Evolutionary conservation across 2,329 filamentous ascomycete genomes (phyloP), one percentile per base, ranked within the genome.

Genomic region (Trichoderma pleuroti): DNA sequence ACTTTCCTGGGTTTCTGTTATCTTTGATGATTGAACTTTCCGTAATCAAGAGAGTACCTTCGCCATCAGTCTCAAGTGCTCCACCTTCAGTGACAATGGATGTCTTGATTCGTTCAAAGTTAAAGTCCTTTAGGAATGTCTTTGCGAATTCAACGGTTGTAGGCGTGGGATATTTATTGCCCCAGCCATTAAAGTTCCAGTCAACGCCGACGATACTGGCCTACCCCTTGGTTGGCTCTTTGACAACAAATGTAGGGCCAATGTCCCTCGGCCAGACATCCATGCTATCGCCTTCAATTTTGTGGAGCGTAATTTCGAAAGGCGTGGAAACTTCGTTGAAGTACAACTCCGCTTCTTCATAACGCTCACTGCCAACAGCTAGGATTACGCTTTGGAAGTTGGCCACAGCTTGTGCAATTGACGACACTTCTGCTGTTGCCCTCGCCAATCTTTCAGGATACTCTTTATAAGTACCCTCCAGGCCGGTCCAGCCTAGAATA

Each of bases 171-270:
- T 74, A 65, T 30, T 74, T 77, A 2, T 63, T 62, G 0, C 78
- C 78, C 78, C 78, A 79, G 54, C 75, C 74, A 30, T 79, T 79
- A 68, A 79, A 79, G 56, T 74, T 76, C 14, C 74, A 73, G 24
- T 75, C 72, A 12, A 78, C 67, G 6, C 74, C 77, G 3, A 70
- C 57, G 14, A 71, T 65, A 2, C 39, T 54, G 71, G 34, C 11
- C 10, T 60, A 7, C 1, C 4, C 28, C 3, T 65, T 68, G 18
- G 56, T 30, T 1, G 57, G 34, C 5, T 68, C 46, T 34, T 71
- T 69, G 28, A 71, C 10, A 57, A 76, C 75, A 64, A 77, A 74
- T 0, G 75, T 71, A 0, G 77, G 76, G 4, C 74, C 77, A 49
- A 76, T 73, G 67, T 79, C 77, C 7, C 78, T 74, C 54, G 77